Evolutionary conservation across 345 rosid genomes (phyloP).

Genomic region (Salix viminalis): DNA sequence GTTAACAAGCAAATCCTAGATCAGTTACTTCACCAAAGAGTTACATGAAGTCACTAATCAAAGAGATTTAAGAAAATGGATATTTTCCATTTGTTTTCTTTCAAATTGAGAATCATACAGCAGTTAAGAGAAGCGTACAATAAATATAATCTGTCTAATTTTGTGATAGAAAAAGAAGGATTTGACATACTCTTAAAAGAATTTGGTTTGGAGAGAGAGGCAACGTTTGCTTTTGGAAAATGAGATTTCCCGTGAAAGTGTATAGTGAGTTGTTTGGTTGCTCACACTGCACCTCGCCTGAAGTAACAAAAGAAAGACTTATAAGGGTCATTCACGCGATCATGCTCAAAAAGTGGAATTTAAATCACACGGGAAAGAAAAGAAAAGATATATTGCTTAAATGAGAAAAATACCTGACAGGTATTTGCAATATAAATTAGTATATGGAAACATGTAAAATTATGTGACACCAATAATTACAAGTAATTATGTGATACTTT

Average conservation of each 20-base stretch:
- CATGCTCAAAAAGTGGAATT: neutral
- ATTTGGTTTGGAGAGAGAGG: constrained; percentile 95
- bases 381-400: neutral
- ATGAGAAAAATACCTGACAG: neutral
- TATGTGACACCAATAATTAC: neutral
- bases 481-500: no score
- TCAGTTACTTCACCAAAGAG: constrained; percentile 14
- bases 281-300: constrained; percentile 99
- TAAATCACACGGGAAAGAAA: neutral
- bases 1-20: neutral
- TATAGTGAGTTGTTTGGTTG: constrained; percentile 97
- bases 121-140: neutral
- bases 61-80: neutral
- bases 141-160: neutral
- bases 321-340: neutral
- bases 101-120: neutral
- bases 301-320: constrained; percentile 26
- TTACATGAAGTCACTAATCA: neutral
- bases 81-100: neutral
- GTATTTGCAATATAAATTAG: neutral
- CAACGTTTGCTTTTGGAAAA: constrained; percentile 77
- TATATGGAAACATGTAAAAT: neutral
- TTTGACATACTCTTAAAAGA: constrained; percentile 67
- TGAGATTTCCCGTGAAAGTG: constrained; percentile 95
- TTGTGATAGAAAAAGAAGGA: constrained; percentile 9